Evolutionary conservation across 768 basidiomycete genomes (phyloP).

Genomic region (Tricholoma furcatifolium): DNA sequence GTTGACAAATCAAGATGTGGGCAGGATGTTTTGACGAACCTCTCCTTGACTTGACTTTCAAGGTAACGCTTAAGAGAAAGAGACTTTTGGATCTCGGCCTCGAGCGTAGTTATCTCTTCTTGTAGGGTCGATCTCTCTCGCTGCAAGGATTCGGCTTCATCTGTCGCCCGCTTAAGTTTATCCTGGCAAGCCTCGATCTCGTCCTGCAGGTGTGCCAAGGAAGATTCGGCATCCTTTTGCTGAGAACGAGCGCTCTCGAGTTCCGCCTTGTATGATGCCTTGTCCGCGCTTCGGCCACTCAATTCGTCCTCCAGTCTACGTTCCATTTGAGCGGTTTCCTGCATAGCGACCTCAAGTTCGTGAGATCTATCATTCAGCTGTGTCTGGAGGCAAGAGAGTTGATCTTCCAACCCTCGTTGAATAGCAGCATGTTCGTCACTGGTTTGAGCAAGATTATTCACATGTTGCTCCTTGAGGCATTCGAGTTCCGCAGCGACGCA

Average conservation of each 20-base stretch:
- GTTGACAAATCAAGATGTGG: not conserved
- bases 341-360: constrained; percentile 35
- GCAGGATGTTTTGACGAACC: constrained; percentile 35
- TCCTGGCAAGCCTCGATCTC: constrained; percentile 34
- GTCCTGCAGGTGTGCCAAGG: constrained; percentile 32
- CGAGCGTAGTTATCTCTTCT: constrained; percentile 53
- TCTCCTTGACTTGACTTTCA: constrained; percentile 63
- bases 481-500: constrained; percentile 17
- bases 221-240: constrained; percentile 29
- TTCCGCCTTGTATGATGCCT: constrained; percentile 29
- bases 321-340: constrained; percentile 37
- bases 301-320: constrained; percentile 38
- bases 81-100: constrained; percentile 65
- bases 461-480: constrained; percentile 27
- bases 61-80: constrained; percentile 60
- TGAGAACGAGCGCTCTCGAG: constrained; percentile 28
- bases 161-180: constrained; percentile 41
- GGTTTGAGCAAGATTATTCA: constrained; percentile 24
- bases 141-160: constrained; percentile 34
- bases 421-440: constrained; percentile 25
- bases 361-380: constrained; percentile 34
- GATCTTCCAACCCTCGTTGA: constrained; percentile 31
- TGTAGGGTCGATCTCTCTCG: constrained; percentile 55
- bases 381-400: constrained; percentile 32
- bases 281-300: constrained; percentile 30